phyloP scores from a whole-genome alignment of 495 filamentous ascomycete species.

The Articulospora tetracladia region DNA sequence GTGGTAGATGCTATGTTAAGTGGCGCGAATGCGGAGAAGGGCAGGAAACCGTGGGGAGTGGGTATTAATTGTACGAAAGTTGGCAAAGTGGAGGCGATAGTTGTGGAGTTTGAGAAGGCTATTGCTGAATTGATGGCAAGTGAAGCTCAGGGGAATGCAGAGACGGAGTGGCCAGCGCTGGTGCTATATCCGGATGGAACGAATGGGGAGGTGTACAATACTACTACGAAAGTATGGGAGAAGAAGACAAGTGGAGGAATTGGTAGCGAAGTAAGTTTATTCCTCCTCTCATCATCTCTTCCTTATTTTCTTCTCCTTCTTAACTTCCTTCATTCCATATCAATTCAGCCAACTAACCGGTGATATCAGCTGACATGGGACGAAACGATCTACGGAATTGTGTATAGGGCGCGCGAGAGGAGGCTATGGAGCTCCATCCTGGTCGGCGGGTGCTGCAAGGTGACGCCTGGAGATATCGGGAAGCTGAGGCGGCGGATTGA shows the following conservation, averaged over 20 bases:
- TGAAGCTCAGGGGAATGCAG: neutral
- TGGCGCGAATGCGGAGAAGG: neutral
- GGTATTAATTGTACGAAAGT: constrained; percentile 67
- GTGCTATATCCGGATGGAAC: constrained; percentile 69
- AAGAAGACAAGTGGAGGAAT: constrained; percentile 24
- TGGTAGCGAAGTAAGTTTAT: neutral
- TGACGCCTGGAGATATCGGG: constrained; percentile 44
- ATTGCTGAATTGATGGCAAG: constrained; percentile 31
- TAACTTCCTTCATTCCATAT: neutral
- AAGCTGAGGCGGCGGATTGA: constrained; percentile 35
- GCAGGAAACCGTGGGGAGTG: constrained; percentile 53
- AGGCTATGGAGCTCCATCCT: constrained; percentile 49
- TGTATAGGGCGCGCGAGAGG: constrained; percentile 51
- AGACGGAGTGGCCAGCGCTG: constrained; percentile 44
- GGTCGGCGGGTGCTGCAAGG: constrained; percentile 62
- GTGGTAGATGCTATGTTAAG: constrained; percentile 32
- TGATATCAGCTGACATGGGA: constrained; percentile 42
- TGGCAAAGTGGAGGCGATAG: constrained; percentile 43
- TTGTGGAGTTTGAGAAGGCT: constrained; percentile 41
- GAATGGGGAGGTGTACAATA: constrained; percentile 62
- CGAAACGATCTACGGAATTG: constrained; percentile 47
- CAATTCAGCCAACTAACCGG: constrained; percentile 8
- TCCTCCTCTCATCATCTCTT: neutral
- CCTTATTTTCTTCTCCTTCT: neutral
- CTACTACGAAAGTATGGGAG: constrained; percentile 55